Conservation (phyloP, 768 basidiomycete species). For the Suillus subaureus region DNA sequence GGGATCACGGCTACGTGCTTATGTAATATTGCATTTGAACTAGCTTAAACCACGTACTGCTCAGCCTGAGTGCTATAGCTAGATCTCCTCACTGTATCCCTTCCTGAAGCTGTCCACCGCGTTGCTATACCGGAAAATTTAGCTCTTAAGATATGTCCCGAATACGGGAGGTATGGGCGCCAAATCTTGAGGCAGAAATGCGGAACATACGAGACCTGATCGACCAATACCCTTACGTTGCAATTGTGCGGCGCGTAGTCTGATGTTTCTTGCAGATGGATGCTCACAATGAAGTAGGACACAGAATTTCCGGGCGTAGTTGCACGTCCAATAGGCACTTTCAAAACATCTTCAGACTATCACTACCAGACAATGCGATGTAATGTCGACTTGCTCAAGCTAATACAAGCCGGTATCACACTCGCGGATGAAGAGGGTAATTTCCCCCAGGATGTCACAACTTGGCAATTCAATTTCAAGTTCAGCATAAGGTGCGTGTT, state of each 20-base stretch:
- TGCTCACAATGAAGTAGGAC: constrained; percentile 59
- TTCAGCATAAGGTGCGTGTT: constrained; percentile 78
- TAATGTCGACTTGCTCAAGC: constrained; percentile 97
- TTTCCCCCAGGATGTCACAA: constrained; percentile 85
- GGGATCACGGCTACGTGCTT: constrained; percentile 12
- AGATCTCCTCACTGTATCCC: background rate
- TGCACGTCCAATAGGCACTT: constrained; percentile 93
- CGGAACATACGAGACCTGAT: constrained; percentile 82
- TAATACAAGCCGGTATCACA: constrained; percentile 97
- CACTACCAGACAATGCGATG: constrained; percentile 99
- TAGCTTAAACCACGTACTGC: background rate
- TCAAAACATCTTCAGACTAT: constrained; percentile 97
- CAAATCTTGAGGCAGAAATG: constrained; percentile 93
- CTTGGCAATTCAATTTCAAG: constrained; percentile 99
- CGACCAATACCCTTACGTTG: constrained; percentile 90
- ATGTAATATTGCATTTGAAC: constrained; percentile 21
- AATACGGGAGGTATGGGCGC: constrained; percentile 95
- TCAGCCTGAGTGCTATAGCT: background rate
- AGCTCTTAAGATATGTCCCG: constrained; percentile 54
- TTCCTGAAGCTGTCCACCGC: background rate
- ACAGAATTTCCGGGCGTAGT: constrained; percentile 99
- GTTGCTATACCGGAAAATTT: background rate
- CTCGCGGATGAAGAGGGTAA: constrained; percentile 94
- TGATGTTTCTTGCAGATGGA: constrained; percentile 17
- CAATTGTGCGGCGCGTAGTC: constrained; percentile 67